These are phyloP conservation scores for Sarcodon aspratus DNA, from an alignment of 768 basidiomycete genomes.

Conservation along the genomic window DNA sequence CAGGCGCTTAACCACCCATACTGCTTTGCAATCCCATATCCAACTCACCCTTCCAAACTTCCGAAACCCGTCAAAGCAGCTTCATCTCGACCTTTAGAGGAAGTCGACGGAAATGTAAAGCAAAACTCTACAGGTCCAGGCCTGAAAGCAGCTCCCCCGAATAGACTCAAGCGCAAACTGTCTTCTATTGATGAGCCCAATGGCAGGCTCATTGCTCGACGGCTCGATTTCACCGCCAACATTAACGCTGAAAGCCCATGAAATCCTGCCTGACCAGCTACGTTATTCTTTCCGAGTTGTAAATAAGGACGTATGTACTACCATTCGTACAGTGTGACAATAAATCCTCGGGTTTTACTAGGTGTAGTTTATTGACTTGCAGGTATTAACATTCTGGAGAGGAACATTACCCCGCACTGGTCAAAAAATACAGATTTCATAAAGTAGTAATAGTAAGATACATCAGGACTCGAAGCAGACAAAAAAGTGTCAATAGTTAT, in stretches of 20 bases:
- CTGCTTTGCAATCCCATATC: conserved; percentile 77
- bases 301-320: too few relatives aligned
- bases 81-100: conserved; percentile 52
- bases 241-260: too few relatives aligned
- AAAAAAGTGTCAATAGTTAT: too few relatives aligned
- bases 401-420: conserved; percentile 1
- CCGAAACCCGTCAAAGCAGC: conserved; percentile 54
- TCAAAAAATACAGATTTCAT: conserved; percentile 7
- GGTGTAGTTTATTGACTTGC: too few relatives aligned
- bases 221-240: too few relatives aligned
- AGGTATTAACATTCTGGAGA: neutral
- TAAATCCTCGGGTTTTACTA: too few relatives aligned
- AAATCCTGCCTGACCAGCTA: too few relatives aligned
- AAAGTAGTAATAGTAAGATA: conserved; percentile 1
- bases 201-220: too few relatives aligned
- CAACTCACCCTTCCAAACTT: conserved; percentile 80
- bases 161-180: conserved; percentile 61
- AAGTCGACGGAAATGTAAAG: conserved; percentile 67
- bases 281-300: too few relatives aligned
- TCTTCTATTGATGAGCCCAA: conserved; percentile 1
- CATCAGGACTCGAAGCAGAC: neutral
- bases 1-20: conserved; percentile 84
- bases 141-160: conserved; percentile 38
- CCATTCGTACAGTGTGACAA: too few relatives aligned
- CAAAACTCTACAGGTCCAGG: conserved; percentile 35